Evolutionary conservation across 148 eudicot species (phyloP).

Genomic region (Persicaria tinctoria): DNA sequence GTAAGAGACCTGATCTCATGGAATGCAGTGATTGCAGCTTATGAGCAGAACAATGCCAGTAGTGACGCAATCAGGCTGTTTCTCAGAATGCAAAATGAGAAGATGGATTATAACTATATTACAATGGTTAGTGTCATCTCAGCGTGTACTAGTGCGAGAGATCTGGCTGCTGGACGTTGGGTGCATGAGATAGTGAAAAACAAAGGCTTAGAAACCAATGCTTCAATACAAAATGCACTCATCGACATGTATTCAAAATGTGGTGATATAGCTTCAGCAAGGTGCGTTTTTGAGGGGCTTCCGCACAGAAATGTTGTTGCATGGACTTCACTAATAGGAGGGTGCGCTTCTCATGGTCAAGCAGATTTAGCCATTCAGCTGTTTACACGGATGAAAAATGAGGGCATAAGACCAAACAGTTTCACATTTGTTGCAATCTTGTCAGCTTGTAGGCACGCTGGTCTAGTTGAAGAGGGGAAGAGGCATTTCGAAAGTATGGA

Average conservation of each 20-base stretch:
- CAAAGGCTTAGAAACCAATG: slow-evolving; percentile 4
- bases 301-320: neutral
- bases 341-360: slow-evolving; percentile 13
- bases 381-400: neutral
- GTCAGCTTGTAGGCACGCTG: slow-evolving; percentile 11
- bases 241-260: slow-evolving; percentile 14
- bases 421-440: slow-evolving; percentile 3
- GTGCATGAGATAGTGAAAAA: neutral
- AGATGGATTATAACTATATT: slow-evolving; percentile 5
- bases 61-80: slow-evolving; percentile 7
- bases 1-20: slow-evolving; percentile 24
- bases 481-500: slow-evolving; percentile 5
- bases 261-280: slow-evolving; percentile 12
- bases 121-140: slow-evolving; percentile 5
- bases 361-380: slow-evolving; percentile 6
- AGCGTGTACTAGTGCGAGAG: neutral
- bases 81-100: neutral
- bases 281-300: neutral
- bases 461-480: slow-evolving; percentile 13
- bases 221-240: slow-evolving; percentile 13
- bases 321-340: slow-evolving; percentile 13
- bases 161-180: neutral
- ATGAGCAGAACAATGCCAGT: slow-evolving; percentile 9
- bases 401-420: slow-evolving; percentile 8
- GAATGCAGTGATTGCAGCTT: slow-evolving; percentile 28